Conservation (phyloP, 2,329 filamentous ascomycete genomes). For the Tolypocladium cylindrosporum region DNA sequence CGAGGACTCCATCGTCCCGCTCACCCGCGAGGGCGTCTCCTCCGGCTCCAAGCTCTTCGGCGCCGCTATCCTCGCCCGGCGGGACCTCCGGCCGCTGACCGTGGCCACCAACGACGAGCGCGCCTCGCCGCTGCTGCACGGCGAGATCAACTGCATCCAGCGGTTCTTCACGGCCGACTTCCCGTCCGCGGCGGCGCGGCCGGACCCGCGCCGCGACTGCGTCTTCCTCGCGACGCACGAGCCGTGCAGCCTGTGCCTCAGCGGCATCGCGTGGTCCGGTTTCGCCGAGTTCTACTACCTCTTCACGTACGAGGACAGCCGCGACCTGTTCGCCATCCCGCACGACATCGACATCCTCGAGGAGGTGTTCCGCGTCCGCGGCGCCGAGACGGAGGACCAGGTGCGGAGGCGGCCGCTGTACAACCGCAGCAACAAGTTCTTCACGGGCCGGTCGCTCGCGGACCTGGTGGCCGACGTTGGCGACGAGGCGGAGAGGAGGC, state of each 20-base stretch:
- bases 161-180: constrained; percentile 36
- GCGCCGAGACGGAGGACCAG: constrained; percentile 26
- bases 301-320: constrained; percentile 49
- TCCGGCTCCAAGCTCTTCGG: constrained; percentile 40
- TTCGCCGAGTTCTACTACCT: constrained; percentile 48
- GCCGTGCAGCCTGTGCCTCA: constrained; percentile 47
- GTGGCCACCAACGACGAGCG: constrained; percentile 47
- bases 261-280: constrained; percentile 47
- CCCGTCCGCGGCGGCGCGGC: constrained; percentile 24
- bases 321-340: constrained; percentile 44
- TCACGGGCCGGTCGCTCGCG: constrained; percentile 30
- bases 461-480: constrained; percentile 28
- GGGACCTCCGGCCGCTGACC: constrained; percentile 29
- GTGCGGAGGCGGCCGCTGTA: constrained; percentile 34
- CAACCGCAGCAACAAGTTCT: constrained; percentile 47
- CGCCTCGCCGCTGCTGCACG: constrained; percentile 44
- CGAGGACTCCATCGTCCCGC: constrained; percentile 37
- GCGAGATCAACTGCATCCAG: constrained; percentile 52
- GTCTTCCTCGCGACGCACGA: constrained; percentile 50
- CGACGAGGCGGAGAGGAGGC: constrained; percentile 19
- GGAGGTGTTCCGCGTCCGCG: constrained; percentile 41
- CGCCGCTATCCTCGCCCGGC: constrained; percentile 39
- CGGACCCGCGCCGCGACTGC: constrained; percentile 32
- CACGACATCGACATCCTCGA: constrained; percentile 49
- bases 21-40: constrained; percentile 37